A percentile compares a stretch with the other conserved stretches of the same genome.
Conservation (phyloP, 1,284 basidiomycete genomes). For the Volvariella surrecta region DNA sequence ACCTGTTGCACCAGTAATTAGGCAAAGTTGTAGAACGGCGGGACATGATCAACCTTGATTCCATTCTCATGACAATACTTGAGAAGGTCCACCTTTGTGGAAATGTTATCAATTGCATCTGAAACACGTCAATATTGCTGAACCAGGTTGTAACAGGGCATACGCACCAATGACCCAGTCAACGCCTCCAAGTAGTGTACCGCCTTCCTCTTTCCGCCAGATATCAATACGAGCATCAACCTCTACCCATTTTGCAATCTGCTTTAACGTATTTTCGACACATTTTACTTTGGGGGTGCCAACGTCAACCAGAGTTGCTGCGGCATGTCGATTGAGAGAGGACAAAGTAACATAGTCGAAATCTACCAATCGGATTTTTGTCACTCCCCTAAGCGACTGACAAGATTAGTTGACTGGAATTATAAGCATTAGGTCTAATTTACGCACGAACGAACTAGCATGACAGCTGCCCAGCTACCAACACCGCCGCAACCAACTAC, state of each 20-base stretch:
- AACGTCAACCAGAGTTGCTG: constrained; percentile 86
- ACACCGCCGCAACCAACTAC: constrained; percentile 96
- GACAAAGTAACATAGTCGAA: constrained; percentile 94
- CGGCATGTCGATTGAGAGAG: constrained; percentile 90
- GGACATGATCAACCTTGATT: constrained; percentile 50
- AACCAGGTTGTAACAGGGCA: background rate
- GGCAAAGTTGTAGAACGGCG: background rate
- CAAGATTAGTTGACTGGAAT: background rate
- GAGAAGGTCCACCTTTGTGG: constrained; percentile 87
- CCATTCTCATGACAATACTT: constrained; percentile 72
- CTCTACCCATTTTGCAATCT: constrained; percentile 65
- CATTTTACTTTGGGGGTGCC: constrained; percentile 90
- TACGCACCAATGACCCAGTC: constrained; percentile 83
- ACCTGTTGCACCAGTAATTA: constrained; percentile 38
- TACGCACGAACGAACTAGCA: constrained; percentile 82
- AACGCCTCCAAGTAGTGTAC: constrained; percentile 63
- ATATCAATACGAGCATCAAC: constrained; percentile 80
- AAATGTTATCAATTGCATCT: constrained; percentile 97
- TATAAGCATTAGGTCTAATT: background rate
- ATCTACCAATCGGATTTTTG: constrained; percentile 70
- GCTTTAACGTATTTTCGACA: constrained; percentile 65
- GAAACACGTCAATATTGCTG: background rate
- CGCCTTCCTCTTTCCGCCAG: constrained; percentile 75
- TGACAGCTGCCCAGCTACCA: constrained; percentile 91
- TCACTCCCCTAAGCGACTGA: constrained; percentile 47